Base-by-base conservation (phyloP, 768 basidiomycete genomes). In the Grammothele lineata region DNA sequence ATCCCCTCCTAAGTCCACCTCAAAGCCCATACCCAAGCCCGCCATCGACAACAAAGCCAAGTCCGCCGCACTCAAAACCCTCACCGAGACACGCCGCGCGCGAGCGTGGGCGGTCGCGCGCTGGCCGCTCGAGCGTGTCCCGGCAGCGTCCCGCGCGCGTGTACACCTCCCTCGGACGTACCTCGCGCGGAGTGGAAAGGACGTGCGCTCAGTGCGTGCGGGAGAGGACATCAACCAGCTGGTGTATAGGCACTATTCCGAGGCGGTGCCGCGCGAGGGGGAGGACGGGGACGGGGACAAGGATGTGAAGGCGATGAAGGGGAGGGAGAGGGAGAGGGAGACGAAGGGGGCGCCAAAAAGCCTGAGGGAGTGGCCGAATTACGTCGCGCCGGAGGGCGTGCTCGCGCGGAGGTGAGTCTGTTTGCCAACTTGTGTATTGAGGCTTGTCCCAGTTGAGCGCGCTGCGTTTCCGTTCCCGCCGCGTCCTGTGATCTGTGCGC, bases 161-260 rank as follows among this genome's bases (percentile, higher is more conserved):
- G 60, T 73, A 32, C 66, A 71, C 50, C 64, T 73, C 15, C 71
- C 72, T 1, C 65, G 69, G 26, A 65, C 68, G 9, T 73, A 72
- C 53, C 62, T 67, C 35, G 61, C 63, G 15, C 57, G 55, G 23
- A 58, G 64, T 36, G 71, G 70, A 10, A 61, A 61, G 52, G 70
- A 72, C 45, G 56, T 68, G 17, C 57, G 60, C 27, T 56, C 43
- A 3, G 59, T 70, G 2, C 54, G 56, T 24, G 44, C 60, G 1
- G 70, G 66, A 24, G 58, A 56, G 17, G 70, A 72, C 51, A 47
- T 74, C 43, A 72, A 73, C 48, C 66, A 66, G 50, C 54, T 70
- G 42, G 67, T 73, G 36, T 65, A 63, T 40, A 40, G 48, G 34
- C 52, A 62, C 40, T 66, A 67, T 39, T 43, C 47, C 41, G 57